Evolutionary conservation across 2,329 filamentous ascomycete genomes (phyloP), one percentile per base, ranked within the genome.

Genomic region (Blastomyces silverae): DNA sequence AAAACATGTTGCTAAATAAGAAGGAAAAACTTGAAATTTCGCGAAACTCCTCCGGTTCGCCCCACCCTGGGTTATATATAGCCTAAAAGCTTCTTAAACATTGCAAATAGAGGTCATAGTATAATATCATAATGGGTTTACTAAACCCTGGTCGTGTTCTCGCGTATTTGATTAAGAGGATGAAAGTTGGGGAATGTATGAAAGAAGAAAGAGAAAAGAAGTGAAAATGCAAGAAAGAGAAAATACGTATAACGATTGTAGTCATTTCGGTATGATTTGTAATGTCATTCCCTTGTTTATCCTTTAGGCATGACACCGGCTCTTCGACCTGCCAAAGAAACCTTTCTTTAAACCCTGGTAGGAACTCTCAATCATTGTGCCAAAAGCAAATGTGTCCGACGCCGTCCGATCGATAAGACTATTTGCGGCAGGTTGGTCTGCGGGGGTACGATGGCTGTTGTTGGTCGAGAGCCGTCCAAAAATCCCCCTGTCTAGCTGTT

Each of bases 301-400:
- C 15, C 31, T 3, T n/a, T 57, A 53, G 17, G 25, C 4, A 22
- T 22, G 31, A 11, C 55, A 11, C 31, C 34, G 34, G 13, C 5
- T n/a, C 10, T 39, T 57, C 20, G 55, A 57, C n/a, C 55, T 57
- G 8, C 31, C 10, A n/a, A 57, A 57, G 55, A 59, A 59, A 2
- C 56, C 56, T 44, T 44, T 59, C 56, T 44, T 59, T 11, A 59
- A 59, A 25, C 56, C 37, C 37, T 59, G 56, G 17, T 59, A 59
- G 11, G 56, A 59, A 28, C 37, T 59, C 13, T 37, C 56, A 59
- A 59, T 59, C 56, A 25, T 59, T 37, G 56, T 2, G 34, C 56
- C 37, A 44, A 59, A 13, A 22, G 37, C 56, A 42, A 59, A 42
- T 28, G 20, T 59, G 34, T 59, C 56, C 37, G 56, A n/a, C 37